phyloP scores from a whole-genome alignment of 2,329 filamentous ascomycete species.

The Fusarium udum region DNA sequence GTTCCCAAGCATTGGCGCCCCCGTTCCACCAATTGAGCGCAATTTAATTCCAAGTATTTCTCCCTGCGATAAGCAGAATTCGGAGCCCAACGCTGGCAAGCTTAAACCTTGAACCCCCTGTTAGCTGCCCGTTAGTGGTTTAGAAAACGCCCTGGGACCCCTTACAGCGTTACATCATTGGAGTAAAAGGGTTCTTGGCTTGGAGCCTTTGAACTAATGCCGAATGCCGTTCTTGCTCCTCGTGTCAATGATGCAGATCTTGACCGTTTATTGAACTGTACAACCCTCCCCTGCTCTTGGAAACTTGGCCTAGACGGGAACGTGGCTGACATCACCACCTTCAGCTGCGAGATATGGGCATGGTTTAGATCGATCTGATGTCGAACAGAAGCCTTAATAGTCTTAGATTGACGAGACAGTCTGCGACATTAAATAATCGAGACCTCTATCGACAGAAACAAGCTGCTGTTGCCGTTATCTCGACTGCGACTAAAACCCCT shows the following conservation, averaged over 20 bases:
- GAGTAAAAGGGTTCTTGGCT: not conserved
- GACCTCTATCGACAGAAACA: not conserved
- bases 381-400: not conserved
- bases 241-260: slow-evolving; percentile 13
- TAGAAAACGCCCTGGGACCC: not conserved
- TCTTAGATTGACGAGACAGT: not conserved
- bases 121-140: not conserved
- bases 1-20: not conserved
- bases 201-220: not conserved
- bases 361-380: not conserved
- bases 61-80: not conserved
- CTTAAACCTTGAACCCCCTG: not conserved
- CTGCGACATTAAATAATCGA: not conserved
- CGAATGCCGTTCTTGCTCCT: not conserved
- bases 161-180: not conserved
- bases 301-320: slow-evolving; percentile 3
- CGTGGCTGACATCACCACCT: slow-evolving; percentile 10
- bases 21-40: not conserved
- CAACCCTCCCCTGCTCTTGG: slow-evolving; percentile 7
- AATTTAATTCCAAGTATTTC: slow-evolving; percentile 4
- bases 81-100: not conserved
- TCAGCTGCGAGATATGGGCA: not conserved
- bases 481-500: slow-evolving; percentile 2
- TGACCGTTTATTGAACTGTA: slow-evolving; percentile 5
- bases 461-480: not conserved